These are phyloP conservation scores for Septoria linicola DNA, from an alignment of 2,329 filamentous ascomycete species.

Conservation along the genomic window DNA sequence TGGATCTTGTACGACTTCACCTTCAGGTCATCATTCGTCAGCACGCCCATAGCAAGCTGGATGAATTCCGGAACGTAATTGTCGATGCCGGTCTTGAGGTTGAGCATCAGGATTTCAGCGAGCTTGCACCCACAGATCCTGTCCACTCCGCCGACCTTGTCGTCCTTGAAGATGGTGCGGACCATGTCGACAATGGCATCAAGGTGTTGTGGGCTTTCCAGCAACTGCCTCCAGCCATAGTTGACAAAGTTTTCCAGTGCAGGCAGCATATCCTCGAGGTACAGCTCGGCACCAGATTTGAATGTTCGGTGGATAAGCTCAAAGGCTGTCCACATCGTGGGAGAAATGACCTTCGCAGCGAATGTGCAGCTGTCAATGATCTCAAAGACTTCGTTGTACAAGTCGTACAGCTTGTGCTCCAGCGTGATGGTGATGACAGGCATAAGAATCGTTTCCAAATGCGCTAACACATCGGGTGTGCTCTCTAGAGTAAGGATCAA, in stretches of 20 bases:
- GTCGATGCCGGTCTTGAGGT: constrained; percentile 83
- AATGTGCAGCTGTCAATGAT: constrained; percentile 99
- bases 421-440: constrained; percentile 94
- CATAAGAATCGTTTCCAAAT: constrained; percentile 95
- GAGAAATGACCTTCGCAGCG: constrained; percentile 90
- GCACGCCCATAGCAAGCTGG: constrained; percentile 79
- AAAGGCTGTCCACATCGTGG: constrained; percentile 98
- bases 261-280: constrained; percentile 97
- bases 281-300: constrained; percentile 93
- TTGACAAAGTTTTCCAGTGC: constrained; percentile 97
- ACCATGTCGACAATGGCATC: constrained; percentile 92
- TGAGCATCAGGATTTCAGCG: constrained; percentile 95
- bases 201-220: constrained; percentile 81
- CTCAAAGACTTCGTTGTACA: constrained; percentile 98
- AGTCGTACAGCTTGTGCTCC: constrained; percentile 94
- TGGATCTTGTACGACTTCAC: constrained; percentile 94
- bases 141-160: constrained; percentile 90
- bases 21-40: constrained; percentile 73
- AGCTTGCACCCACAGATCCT: constrained; percentile 97
- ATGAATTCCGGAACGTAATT: constrained; percentile 87
- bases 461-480: constrained; percentile 89
- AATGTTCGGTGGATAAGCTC: constrained; percentile 95
- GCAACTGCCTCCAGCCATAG: constrained; percentile 77
- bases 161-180: constrained; percentile 87
- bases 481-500: constrained; percentile 95